Percentiles rank a stretch among this genome's conserved stretches.
Conservation (phyloP, 2,329 filamentous ascomycete species). For the Pyricularia sp. region DNA sequence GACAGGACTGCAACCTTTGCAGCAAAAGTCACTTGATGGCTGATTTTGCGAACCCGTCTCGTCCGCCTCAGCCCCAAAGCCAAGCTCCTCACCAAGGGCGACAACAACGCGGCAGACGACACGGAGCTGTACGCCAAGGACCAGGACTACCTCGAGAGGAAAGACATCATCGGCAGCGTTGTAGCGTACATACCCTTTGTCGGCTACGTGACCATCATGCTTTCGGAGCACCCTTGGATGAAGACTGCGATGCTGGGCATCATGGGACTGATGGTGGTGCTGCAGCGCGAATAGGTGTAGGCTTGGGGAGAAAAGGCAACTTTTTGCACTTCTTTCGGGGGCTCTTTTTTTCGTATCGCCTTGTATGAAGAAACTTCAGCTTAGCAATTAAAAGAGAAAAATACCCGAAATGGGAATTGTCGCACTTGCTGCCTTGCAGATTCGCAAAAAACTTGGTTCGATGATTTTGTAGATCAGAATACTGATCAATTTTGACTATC, state of each 20-base stretch:
- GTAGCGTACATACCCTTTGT: conserved; percentile 89
- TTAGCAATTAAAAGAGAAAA: neutral
- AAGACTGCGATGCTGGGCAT: conserved; percentile 91
- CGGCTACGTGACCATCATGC: conserved; percentile 91
- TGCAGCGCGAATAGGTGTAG: conserved; percentile 72
- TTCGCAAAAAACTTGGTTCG: no score
- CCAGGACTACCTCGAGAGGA: conserved; percentile 77
- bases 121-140: conserved; percentile 73
- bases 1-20: neutral
- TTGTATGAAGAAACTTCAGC: neutral
- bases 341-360: neutral
- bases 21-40: neutral
- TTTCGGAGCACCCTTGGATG: conserved; percentile 93
- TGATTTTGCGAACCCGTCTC: neutral
- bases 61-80: conserved; percentile 34
- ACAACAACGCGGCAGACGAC: conserved; percentile 92
- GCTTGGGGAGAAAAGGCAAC: neutral
- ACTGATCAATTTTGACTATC: neutral
- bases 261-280: conserved; percentile 88
- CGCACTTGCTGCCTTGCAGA: neutral
- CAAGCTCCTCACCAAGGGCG: conserved; percentile 90
- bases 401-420: neutral
- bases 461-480: neutral
- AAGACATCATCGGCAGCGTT: conserved; percentile 87
- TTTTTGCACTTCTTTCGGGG: neutral